Percentiles rank a stretch among this genome's conserved stretches.
phyloP scores from a whole-genome alignment of 768 basidiomycete genomes.

The Lentinula guzmanii region DNA sequence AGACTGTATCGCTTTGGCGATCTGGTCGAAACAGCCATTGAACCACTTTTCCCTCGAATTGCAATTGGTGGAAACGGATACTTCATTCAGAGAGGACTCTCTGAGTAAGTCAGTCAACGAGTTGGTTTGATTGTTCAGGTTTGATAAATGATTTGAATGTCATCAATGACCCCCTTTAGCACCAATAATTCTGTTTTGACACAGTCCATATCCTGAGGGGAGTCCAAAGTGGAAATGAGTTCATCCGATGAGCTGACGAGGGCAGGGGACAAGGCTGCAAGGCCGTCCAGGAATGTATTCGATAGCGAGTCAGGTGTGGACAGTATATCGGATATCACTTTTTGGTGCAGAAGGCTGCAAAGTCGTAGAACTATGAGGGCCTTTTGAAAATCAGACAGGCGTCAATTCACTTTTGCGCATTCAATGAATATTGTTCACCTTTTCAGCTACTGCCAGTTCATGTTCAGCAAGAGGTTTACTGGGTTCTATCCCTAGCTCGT shows the following conservation, averaged over 20 bases:
- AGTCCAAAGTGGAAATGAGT: conserved; percentile 58
- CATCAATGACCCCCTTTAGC: conserved; percentile 29
- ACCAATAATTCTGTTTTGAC: conserved; percentile 33
- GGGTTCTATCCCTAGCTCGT: conserved; percentile 52
- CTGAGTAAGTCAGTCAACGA: conserved; percentile 25
- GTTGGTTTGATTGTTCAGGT: conserved; percentile 16
- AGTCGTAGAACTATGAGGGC: conserved; percentile 56
- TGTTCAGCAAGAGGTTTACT: conserved; percentile 34
- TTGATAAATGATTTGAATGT: conserved; percentile 23
- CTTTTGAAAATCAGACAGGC: conserved; percentile 26
- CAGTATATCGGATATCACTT: conserved; percentile 47
- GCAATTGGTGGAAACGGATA: neutral
- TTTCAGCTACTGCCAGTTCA: conserved; percentile 55
- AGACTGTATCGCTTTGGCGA: conserved; percentile 34
- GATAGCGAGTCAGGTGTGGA: conserved; percentile 16
- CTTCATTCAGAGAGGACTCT: conserved; percentile 17
- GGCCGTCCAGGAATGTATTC: conserved; percentile 38
- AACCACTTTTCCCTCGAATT: conserved; percentile 47
- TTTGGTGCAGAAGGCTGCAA: conserved; percentile 56
- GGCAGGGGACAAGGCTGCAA: conserved; percentile 43
- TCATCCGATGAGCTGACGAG: conserved; percentile 59
- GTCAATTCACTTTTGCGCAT: neutral
- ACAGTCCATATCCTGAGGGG: conserved; percentile 47
- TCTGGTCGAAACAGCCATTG: conserved; percentile 56
- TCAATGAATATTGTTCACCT: conserved; percentile 30